Base-by-base conservation (phyloP, 139 green algal species). In the Chlorella sp. region DNA sequence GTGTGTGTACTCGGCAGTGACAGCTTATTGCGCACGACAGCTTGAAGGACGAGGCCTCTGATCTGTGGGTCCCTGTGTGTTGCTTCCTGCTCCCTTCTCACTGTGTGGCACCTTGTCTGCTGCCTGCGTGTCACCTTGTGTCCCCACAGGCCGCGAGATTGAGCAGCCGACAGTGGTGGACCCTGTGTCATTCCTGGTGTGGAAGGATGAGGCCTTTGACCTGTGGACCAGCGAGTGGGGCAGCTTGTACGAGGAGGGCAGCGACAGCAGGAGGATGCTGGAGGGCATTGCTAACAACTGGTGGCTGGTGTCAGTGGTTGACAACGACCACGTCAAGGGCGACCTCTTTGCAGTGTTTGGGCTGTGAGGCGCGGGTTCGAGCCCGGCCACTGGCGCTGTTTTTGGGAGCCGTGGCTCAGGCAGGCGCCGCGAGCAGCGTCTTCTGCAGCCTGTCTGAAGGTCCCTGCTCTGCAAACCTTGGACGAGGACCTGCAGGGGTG, bases 191-290 rank as follows among this genome's bases (percentile, higher is more conserved):
- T 97, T 96, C 77, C 73, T 65, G 31, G 85, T 91, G 34, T 96
- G 91, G 91, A 91, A 90, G 77, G 88, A 92, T 22, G 91, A 97
- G 83, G 92, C 92, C 0, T 96, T 97, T 74, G 82, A 72, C 51
- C 61, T 95, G 67, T 97, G 92, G 92, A 61, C 31, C 3, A 73
- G 63, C 22, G 91, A 94, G 62, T 95, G 90, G 90, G 87, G 49
- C 31, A 55, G 27, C 1, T 61, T 92, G 35, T 95, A 94, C 69
- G 84, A 88, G 35, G 85, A 90, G 73, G 85, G 76, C 33, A 83
- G 74, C 24, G 34, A 68, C 63, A 31, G 2, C 32, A 27, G 31
- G 31, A 5, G 31, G 33, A 31, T 69, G 6, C 31, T 69, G 5
- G 33, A 35, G 6, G 63, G 50, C 32, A 50, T 69, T 27, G 63